A percentile compares a stretch with the other conserved stretches of the same genome.
phyloP scores from a whole-genome alignment of 164 flowering plant species.

The Umbilicus rupestris region DNA sequence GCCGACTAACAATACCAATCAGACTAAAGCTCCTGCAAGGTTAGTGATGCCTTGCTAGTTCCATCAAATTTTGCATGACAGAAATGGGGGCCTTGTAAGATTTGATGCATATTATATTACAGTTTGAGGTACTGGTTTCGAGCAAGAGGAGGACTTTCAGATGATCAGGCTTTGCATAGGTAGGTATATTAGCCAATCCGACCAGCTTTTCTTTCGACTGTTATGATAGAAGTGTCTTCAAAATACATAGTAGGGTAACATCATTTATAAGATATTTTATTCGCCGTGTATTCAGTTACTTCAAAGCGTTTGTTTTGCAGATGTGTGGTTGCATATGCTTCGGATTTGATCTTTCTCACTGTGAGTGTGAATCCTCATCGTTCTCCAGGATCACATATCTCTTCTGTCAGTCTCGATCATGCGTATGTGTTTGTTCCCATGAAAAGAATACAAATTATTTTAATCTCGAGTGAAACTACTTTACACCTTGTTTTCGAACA shows the following conservation, averaged over 20 bases:
- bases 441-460: not conserved
- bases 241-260: not conserved
- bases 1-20: conserved; percentile 46
- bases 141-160: conserved; percentile 82
- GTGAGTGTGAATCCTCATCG: conserved; percentile 81
- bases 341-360: conserved; percentile 66
- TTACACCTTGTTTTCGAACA: conserved; percentile 1
- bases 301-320: conserved; percentile 37
- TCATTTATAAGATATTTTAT: not conserved
- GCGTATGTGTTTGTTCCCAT: conserved; percentile 44
- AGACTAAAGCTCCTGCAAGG: conserved; percentile 70
- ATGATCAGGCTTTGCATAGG: conserved; percentile 95
- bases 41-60: conserved; percentile 15
- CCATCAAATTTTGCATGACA: not conserved
- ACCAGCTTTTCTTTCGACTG: not conserved
- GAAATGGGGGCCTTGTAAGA: not conserved
- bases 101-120: conserved; percentile 17
- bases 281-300: not conserved
- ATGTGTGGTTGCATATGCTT: conserved; percentile 82
- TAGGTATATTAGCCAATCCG: conserved; percentile 16
- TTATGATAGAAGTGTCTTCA: not conserved
- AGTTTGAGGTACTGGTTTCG: conserved; percentile 83
- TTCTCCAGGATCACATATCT: conserved; percentile 40
- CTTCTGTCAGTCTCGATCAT: conserved; percentile 76
- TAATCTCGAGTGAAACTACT: not conserved